These are phyloP conservation scores for Ceratocystis albifundus DNA, from an alignment of 2,329 filamentous ascomycete genomes.

Conservation along the genomic window DNA sequence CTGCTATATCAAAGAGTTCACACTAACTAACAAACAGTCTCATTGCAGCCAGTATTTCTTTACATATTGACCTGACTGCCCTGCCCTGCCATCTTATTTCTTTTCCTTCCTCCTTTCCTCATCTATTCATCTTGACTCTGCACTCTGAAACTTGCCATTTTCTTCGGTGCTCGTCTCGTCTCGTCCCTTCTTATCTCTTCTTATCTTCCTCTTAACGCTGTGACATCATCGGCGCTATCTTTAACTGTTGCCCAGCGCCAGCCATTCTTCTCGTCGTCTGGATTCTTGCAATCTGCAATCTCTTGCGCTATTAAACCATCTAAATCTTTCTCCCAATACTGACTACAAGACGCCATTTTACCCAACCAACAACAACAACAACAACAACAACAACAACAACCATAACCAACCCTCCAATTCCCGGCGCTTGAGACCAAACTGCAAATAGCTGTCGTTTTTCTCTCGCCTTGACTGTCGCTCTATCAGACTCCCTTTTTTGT, in stretches of 20 bases:
- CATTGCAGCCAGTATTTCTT: not conserved
- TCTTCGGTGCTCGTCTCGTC: constrained; percentile 2
- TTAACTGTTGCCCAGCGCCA: no score
- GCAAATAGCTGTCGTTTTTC: no score
- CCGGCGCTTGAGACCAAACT: no score
- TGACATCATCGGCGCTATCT: constrained; percentile 13
- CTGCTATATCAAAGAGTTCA: not conserved
- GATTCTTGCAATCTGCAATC: not conserved
- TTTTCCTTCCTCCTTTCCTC: constrained; percentile 21
- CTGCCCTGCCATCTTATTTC: constrained; percentile 25
- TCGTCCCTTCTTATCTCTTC: constrained; percentile 12
- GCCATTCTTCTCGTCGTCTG: not conserved
- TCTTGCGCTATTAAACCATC: not conserved
- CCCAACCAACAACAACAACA: no score
- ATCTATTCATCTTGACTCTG: constrained; percentile 22
- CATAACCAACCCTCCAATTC: no score
- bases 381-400: no score
- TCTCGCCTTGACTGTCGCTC: no score
- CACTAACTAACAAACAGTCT: not conserved
- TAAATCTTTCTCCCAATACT: no score
- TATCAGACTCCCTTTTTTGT: not conserved
- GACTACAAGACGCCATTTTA: no score
- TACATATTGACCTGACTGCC: constrained; percentile 12
- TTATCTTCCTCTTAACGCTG: constrained; percentile 15
- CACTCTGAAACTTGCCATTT: constrained; percentile 19